Base-by-base conservation (phyloP, 179 eudicot genomes). In the Actinidia arguta region DNA sequence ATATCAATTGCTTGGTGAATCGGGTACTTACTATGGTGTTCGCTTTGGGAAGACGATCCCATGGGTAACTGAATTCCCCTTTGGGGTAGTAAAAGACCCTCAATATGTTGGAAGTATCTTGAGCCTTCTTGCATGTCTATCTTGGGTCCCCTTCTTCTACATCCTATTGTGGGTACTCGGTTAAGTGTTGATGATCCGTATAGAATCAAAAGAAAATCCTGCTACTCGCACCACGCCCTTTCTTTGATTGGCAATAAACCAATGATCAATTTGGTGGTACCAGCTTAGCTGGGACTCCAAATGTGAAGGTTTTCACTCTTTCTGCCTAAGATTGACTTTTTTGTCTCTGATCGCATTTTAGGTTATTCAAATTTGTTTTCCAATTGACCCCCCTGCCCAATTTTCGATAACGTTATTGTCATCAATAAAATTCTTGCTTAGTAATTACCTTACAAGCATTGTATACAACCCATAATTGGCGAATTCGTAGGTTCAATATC, bases 11-110 rank as follows among this genome's bases (percentile, higher is more conserved):
- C 88, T 96, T 69, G 99, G 99, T 83, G 99, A 96, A 90, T 24
- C 93, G 8, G 98, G 99, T 31, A 95, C 97, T 67, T 94, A 95
- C 87, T 96, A 96, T 82, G 99, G 99, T 16, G 98, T 95, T 66
- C 96, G 99, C 48, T 96, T 96, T 59, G 99, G 98, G 58, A 92
- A 91, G 88, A 80, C 59, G 85, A 85, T 96, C 52, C 98, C 99
- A 25, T 96, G 99, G 99, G 98, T 93, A 48, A 89, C 97, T 18
- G 91, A 92, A 81, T 96, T 96, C 75, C 98, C 99, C 11, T 96
- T 95, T 71, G 99, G 99, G 55, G 94, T 93, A 46, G 87, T 96
- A 79, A 91, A 47, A 31, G 99, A 96, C 85, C 99, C 99, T 27
- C 99, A 95, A 72, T 96, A 96, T 73, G 93, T 96, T n/a, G 99